A percentile compares a stretch with the other conserved stretches of the same genome.
These are phyloP conservation scores for Septoria linicola DNA, from an alignment of 2,329 filamentous ascomycete genomes.

Conservation along the genomic window DNA sequence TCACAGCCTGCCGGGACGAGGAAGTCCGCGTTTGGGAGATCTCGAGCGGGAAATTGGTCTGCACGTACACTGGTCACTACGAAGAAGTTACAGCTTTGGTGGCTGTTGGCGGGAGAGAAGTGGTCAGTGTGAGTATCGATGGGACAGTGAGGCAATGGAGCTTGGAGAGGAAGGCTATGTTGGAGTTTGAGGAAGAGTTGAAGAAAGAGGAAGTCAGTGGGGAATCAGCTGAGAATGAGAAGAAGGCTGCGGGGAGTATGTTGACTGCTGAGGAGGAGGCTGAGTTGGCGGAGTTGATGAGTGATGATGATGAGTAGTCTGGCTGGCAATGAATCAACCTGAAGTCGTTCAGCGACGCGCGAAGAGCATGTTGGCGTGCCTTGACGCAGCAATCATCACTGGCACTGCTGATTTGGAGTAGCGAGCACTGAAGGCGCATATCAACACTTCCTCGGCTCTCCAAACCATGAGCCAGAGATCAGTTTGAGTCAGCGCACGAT, in stretches of 20 bases:
- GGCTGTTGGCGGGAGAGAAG: conserved; percentile 48
- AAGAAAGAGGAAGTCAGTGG: conserved; percentile 49
- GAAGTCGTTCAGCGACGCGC: no score
- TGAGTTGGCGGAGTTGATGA: conserved; percentile 88
- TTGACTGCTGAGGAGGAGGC: conserved; percentile 89
- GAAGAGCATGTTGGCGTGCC: no score
- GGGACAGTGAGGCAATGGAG: conserved; percentile 84
- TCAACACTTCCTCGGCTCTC: no score
- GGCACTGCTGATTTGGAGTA: no score
- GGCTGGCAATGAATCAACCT: no score
- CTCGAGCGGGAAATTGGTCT: conserved; percentile 33
- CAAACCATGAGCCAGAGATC: no score
- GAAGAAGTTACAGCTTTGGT: conserved; percentile 86
- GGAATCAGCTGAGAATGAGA: conserved; percentile 42
- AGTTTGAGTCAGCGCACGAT: no score
- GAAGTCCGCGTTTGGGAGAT: conserved; percentile 85
- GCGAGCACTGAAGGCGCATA: no score
- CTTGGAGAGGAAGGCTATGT: conserved; percentile 61
- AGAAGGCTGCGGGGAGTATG: conserved; percentile 49
- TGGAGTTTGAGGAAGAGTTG: conserved; percentile 51
- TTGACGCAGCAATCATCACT: no score
- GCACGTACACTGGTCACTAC: conserved; percentile 68
- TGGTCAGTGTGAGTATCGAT: conserved; percentile 87
- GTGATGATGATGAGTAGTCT: conserved; percentile 52
- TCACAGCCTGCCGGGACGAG: conserved; percentile 89